Conservation (phyloP, 305 asterid genomes). For the Fraxinus velutina region DNA sequence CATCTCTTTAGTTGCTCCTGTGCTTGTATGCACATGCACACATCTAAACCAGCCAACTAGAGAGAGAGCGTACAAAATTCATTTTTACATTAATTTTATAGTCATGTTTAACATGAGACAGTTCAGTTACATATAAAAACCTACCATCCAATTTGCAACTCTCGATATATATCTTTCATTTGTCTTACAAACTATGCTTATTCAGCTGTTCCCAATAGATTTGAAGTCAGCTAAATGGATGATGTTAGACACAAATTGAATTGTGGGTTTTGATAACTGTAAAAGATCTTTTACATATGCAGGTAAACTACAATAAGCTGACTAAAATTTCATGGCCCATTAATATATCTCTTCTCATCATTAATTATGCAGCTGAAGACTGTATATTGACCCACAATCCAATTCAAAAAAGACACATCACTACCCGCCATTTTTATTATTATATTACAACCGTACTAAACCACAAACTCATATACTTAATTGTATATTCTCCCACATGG, state of each 20-base stretch:
- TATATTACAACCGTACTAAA: not conserved
- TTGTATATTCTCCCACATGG: not conserved
- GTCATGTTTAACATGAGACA: constrained; percentile 9
- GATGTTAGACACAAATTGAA: not conserved
- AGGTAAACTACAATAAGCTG: not conserved
- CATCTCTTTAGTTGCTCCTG: not conserved
- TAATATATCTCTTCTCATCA: not conserved
- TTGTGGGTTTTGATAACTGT: not conserved
- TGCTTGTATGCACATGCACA: not conserved
- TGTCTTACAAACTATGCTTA: not conserved
- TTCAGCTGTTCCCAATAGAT: not conserved
- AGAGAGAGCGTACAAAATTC: not conserved
- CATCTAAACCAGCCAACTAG: not conserved
- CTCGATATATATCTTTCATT: not conserved
- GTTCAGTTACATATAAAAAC: constrained; percentile 49
- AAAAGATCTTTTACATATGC: not conserved
- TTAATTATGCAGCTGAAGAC: not conserved
- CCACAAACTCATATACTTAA: not conserved
- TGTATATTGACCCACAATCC: not conserved
- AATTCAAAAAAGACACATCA: not conserved
- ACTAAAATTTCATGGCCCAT: not conserved
- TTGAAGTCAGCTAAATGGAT: not conserved
- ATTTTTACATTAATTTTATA: not conserved
- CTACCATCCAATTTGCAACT: not conserved
- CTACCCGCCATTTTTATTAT: not conserved